Evolutionary conservation across 2,329 filamentous ascomycete species (phyloP).

Genomic region (Aspergillus proliferans): DNA sequence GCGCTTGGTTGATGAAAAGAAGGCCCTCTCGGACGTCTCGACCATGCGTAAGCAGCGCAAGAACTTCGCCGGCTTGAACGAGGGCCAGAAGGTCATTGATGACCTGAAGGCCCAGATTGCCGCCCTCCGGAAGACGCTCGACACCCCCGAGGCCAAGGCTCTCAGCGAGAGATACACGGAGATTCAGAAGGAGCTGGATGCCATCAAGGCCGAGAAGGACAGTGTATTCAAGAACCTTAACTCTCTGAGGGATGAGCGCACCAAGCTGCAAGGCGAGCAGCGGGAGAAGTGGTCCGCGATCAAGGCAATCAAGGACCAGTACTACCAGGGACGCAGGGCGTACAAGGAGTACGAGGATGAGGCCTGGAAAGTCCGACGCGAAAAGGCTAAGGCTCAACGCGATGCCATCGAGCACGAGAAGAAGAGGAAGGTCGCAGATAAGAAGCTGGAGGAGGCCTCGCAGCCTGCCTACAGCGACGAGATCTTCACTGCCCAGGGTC

Average conservation of each 20-base stretch:
- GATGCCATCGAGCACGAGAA: conserved; percentile 47
- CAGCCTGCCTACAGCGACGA: conserved; percentile 88
- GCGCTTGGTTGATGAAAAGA: conserved; percentile 97
- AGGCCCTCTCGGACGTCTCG: conserved; percentile 76
- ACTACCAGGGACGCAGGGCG: conserved; percentile 77
- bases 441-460: conserved; percentile 46
- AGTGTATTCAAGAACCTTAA: conserved; percentile 84
- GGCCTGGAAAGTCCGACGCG: conserved; percentile 65
- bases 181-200: conserved; percentile 81
- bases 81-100: conserved; percentile 81
- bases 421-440: conserved; percentile 48
- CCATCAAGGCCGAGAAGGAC: conserved; percentile 88
- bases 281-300: conserved; percentile 78
- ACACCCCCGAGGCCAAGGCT: conserved; percentile 85
- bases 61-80: conserved; percentile 79
- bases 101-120: conserved; percentile 81
- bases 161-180: conserved; percentile 78
- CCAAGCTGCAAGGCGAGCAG: conserved; percentile 75
- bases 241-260: conserved; percentile 74
- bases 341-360: conserved; percentile 77
- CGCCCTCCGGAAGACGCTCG: conserved; percentile 78
- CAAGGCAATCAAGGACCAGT: conserved; percentile 82
- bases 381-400: conserved; percentile 75
- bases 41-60: conserved; percentile 83
- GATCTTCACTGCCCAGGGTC: conserved; percentile 78